phyloP scores from a whole-genome alignment of 306 rosid genomes.

The Acacia confusa region DNA sequence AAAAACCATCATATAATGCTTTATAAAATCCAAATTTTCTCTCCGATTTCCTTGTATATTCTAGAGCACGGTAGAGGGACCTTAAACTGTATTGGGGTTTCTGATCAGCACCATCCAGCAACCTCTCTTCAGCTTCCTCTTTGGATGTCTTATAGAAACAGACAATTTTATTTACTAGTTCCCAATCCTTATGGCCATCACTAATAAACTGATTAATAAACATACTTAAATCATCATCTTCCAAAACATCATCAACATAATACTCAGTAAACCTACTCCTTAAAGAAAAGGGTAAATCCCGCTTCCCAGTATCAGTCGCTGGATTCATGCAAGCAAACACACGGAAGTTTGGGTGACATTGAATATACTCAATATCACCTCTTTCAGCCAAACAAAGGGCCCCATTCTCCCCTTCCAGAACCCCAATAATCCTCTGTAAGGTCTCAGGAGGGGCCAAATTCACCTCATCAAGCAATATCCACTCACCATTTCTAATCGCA shows the following conservation, averaged over 20 bases:
- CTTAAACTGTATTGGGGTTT: slow-evolving; percentile 94
- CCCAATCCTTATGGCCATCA: slow-evolving; percentile 36
- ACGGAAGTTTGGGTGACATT: slow-evolving; percentile 83
- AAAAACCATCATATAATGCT: slow-evolving; percentile 89
- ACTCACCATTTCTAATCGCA: slow-evolving; percentile 83
- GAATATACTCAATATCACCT: slow-evolving; percentile 75
- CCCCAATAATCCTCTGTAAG: slow-evolving; percentile 86
- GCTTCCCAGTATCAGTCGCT: slow-evolving; percentile 97
- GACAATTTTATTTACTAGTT: slow-evolving; percentile 54
- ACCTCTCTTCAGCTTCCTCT: slow-evolving; percentile 71
- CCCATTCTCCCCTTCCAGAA: slow-evolving; percentile 86
- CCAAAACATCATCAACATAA: slow-evolving; percentile 84
- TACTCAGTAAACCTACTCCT: slow-evolving; percentile 92
- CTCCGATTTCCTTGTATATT: slow-evolving; percentile 69
- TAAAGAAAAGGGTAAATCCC: slow-evolving; percentile 79
- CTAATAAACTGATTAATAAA: slow-evolving; percentile 57
- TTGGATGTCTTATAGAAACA: slow-evolving; percentile 74
- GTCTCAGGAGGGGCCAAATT: slow-evolving; percentile 98
- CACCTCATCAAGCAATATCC: slow-evolving; percentile 98
- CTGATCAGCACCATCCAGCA: slow-evolving; percentile 94
- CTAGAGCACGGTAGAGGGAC: slow-evolving; percentile 91
- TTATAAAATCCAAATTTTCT: slow-evolving; percentile 54
- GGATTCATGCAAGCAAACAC: slow-evolving; percentile 99
- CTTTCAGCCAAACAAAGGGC: slow-evolving; percentile 89
- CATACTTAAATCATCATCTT: slow-evolving; percentile 69